Conservation (phyloP, 768 basidiomycete species). For the Suillus placidus region DNA sequence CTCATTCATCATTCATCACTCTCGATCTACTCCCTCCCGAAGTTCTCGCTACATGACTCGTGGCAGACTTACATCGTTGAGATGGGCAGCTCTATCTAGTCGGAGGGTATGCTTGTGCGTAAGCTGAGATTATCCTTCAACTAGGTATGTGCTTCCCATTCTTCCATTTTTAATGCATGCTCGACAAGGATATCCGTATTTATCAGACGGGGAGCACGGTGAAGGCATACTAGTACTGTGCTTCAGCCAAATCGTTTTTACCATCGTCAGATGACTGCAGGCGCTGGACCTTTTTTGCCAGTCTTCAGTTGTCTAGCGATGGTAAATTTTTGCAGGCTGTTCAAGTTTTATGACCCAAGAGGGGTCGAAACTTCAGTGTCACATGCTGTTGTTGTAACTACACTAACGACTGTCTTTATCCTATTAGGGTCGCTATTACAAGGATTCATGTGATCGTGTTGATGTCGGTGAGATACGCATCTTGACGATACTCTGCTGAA, state of each 20-base stretch:
- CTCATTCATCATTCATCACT: background rate
- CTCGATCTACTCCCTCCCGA: too few relatives aligned
- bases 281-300: background rate
- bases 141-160: background rate
- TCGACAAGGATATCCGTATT: background rate
- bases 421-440: too few relatives aligned
- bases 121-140: background rate
- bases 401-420: background rate
- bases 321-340: background rate
- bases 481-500: too few relatives aligned
- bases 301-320: background rate
- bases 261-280: background rate
- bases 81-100: background rate
- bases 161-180: background rate
- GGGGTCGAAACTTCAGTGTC: too few relatives aligned
- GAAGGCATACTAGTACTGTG: too few relatives aligned
- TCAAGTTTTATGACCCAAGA: too few relatives aligned
- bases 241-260: background rate
- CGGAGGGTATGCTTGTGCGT: too few relatives aligned
- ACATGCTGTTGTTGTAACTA: background rate
- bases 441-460: too few relatives aligned
- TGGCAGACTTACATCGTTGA: background rate
- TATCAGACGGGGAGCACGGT: background rate
- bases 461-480: too few relatives aligned
- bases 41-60: background rate